Base-by-base conservation (phyloP, 2,329 filamentous ascomycete genomes). In the Botrytis paeoniae region DNA sequence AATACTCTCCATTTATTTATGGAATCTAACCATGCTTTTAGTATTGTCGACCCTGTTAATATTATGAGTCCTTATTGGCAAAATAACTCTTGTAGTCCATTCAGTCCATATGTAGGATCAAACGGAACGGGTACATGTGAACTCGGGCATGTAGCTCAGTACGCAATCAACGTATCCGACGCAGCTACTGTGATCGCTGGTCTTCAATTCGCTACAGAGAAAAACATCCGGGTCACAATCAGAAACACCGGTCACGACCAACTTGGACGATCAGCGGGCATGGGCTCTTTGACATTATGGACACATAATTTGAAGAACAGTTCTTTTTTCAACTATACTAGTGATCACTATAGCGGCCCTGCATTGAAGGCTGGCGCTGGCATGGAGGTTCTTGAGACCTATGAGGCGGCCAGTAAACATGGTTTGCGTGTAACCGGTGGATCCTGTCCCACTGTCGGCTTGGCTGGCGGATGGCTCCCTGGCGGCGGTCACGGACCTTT, bases 401-500 rank as follows among this genome's bases (percentile, higher is more conserved):
- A 85, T 54, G 77, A 80, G 37, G 80, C 82, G 39, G 85, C 85
- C 3, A 76, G 84, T 62, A 78, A 79, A 0, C 76, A 82, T 62
- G 65, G 80, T 86, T 29, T 82, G 83, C 82, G 83, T 3, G 80
- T 89, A 4, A 3, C 80, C 88, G 0, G 88, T 87, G 4, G 84
- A 84, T 9, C 85, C 84, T 86, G 87, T 0, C 82, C 88, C 0
- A 89, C 88, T 7, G 74, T 75, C 54, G 71, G 70, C 14, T 35
- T 74, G 57, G 70, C 72, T 25, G 74, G 74, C 41, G 89, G 89
- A 0, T 92, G 88, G 64, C 82, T 85, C 3, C 87, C 88, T 35
- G 89, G 88, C 0, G 89, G 87, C 1, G 89, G 89, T 0, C 89
- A 92, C 78, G 86, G 85, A 0, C 78, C 86, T 0, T 80, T 91